Base-by-base conservation (phyloP, 2,329 filamentous ascomycete species). In the Diaporthe destruens region DNA sequence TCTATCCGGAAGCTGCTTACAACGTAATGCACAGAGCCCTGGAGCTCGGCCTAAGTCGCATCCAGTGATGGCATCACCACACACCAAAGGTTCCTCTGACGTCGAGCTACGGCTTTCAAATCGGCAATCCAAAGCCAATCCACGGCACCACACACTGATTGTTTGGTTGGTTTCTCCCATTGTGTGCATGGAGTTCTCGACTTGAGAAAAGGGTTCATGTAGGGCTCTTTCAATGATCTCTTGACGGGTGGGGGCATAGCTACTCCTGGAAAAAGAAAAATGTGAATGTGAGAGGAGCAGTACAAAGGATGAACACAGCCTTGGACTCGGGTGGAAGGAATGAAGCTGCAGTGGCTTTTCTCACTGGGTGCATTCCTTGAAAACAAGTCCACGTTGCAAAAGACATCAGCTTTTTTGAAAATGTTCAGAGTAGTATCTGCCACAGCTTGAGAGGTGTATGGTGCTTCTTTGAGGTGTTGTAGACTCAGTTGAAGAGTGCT, bases 41-140 rank as follows among this genome's bases (percentile, higher is more conserved):
- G 56, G 36, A 59, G 56, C 23, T 29, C 23, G 14, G 56, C 56
- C 16, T n/a, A 42, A 6, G 36, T 59, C 14, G 56, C 3, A 25
- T 44, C 14, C 8, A 59, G 36, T n/a, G 56, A 42, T 18, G n/a
- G n/a, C 2, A 59, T 59, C 56, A 59, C 56, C 36, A 59, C 36
- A 3, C 56, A 39, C 56, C 56, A 59, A 12, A n/a, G 56, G 5
- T 59, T 29, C 56, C 23, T 59, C n/a, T 59, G 36, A 2, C 56
- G n/a, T 29, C n/a, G 36, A 44, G 39, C 42, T 3, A 44, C 18
- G 4, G 39, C 36, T 29, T 18, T 44, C n/a, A 59, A 59, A 14
- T 29, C 25, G n/a, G 56, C 36, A 20, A 42, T 8, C 1, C 23
- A 39, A 9, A 18, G 14, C 56, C 56, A 59, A 39, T 59, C 36